Evolutionary conservation across 306 rosid species (phyloP).

Genomic region (Quercus glauca): DNA sequence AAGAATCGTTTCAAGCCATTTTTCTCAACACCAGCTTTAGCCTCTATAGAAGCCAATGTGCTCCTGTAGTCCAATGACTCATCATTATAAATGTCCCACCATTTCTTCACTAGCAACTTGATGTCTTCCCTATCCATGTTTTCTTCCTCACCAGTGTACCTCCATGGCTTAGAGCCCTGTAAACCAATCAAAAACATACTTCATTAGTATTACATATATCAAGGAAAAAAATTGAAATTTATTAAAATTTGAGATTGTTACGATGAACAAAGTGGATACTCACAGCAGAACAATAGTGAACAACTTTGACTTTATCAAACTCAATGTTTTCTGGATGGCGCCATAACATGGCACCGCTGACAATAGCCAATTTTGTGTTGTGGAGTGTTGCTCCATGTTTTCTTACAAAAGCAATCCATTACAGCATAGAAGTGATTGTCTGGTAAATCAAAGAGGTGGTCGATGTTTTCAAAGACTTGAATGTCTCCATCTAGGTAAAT

Average conservation of each 20-base stretch:
- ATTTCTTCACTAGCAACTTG: slow-evolving; percentile 60
- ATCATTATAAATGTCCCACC: slow-evolving; percentile 79
- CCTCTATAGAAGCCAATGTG: neutral
- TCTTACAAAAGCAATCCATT: slow-evolving; percentile 84
- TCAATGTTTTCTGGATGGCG: slow-evolving; percentile 75
- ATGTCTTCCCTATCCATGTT: slow-evolving; percentile 87
- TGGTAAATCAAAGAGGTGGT: slow-evolving; percentile 56
- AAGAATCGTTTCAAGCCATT: slow-evolving; percentile 12
- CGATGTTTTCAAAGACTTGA: slow-evolving; percentile 69
- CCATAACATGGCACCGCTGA: slow-evolving; percentile 87
- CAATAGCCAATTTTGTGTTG: slow-evolving; percentile 65
- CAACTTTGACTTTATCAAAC: slow-evolving; percentile 62
- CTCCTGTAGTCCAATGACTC: slow-evolving; percentile 51
- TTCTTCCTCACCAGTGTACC: slow-evolving; percentile 67
- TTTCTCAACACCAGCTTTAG: neutral
- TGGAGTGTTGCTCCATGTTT: slow-evolving; percentile 56
- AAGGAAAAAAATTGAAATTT: neutral
- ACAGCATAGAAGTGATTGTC: slow-evolving; percentile 64
- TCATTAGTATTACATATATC: neutral
- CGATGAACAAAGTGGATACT: slow-evolving; percentile 3
- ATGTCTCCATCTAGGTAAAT: slow-evolving; percentile 75
- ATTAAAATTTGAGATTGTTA: neutral
- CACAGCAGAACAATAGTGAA: slow-evolving; percentile 78
- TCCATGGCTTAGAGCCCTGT: slow-evolving; percentile 95
- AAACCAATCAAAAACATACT: neutral